Evolutionary conservation across 148 eudicot genomes (phyloP), one percentile per base, ranked within the genome.

Genomic region (Polygonum aviculare): DNA sequence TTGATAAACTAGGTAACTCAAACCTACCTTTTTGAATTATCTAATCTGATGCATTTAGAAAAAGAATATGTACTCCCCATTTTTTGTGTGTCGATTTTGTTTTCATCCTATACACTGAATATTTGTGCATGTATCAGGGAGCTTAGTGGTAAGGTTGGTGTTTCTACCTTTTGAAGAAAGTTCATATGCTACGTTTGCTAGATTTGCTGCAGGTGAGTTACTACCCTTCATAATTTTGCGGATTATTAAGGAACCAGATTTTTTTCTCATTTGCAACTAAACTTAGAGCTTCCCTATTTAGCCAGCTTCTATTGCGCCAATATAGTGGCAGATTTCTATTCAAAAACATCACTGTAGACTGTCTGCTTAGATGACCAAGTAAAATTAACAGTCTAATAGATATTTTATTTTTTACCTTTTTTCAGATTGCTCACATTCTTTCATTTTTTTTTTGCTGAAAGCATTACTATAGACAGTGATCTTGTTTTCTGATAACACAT

Each of bases 161-260:
- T 96, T 96, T 81, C 97, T 91, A 75, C 99, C 99, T 44, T 96
- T 96, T 75, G 99, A 96, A 85, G 99, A 96, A 85, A 96, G 98
- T 81, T 91, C 99, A 6, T 96, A 87, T 87, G 85, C 87, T 52
- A 88, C 88, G 45, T 96, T 96, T 91, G 99, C 99, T 84, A 93
- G 94, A 91, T 93, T 87, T 76, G 95, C 99, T 81, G 83, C 99
- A 96, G 99, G 99, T 96, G 85, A 80, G 81, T 69, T 54, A 77
- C 83, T 80, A 74, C 69, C 73, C 62, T 50, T 76, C 71, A 38
- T 73, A 69, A 65, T 36, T 67, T n/a, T 33, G 21, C 1, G 19
- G 36, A 62, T 26, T 18, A 4, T 5, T 26, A 12, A 16, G 12
- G 38, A 62, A 62, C 4, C 14, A 2, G 5, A 62, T 38, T 39